These are phyloP conservation scores for Alternaria atra DNA, from an alignment of 2,329 filamentous ascomycete genomes.

Conservation along the genomic window DNA sequence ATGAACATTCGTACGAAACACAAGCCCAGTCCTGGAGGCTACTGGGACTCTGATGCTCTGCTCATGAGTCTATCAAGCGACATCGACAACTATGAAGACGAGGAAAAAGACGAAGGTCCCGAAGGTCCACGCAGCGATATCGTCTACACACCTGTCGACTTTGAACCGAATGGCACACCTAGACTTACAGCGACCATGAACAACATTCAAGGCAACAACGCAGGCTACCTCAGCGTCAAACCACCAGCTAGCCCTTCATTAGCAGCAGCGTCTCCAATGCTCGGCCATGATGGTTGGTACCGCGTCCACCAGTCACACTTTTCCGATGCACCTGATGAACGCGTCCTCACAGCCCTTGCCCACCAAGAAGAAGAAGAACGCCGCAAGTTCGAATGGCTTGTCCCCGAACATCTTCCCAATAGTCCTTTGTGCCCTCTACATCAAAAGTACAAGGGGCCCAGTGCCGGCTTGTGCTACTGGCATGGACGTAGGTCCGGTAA, in stretches of 20 bases:
- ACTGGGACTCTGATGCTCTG: slow-evolving; percentile 49
- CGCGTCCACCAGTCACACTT: slow-evolving; percentile 16
- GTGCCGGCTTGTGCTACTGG: slow-evolving; percentile 53
- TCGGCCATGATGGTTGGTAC: slow-evolving; percentile 26
- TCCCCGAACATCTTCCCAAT: slow-evolving; percentile 56
- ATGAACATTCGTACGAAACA: slow-evolving; percentile 10
- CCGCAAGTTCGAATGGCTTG: slow-evolving; percentile 50
- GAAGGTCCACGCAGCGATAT: slow-evolving; percentile 18
- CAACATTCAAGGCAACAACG: neutral
- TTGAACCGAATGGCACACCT: slow-evolving; percentile 8
- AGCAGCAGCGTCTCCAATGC: neutral
- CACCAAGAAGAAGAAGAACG: slow-evolving; percentile 36
- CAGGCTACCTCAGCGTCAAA: slow-evolving; percentile 21
- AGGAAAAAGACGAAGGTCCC: slow-evolving; percentile 35
- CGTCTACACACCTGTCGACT: neutral
- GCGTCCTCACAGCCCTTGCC: slow-evolving; percentile 11
- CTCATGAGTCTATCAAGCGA: slow-evolving; percentile 43
- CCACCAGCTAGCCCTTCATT: slow-evolving; percentile 1
- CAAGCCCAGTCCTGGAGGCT: slow-evolving; percentile 24
- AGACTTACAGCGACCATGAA: neutral
- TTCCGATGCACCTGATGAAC: slow-evolving; percentile 10
- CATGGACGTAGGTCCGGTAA: slow-evolving; percentile 50
- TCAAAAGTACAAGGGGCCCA: slow-evolving; percentile 50
- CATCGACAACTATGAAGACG: slow-evolving; percentile 16
- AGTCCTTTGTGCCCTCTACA: slow-evolving; percentile 57